phyloP scores from a whole-genome alignment of 2,329 filamentous ascomycete species.

The Hypoxylon sp. region DNA sequence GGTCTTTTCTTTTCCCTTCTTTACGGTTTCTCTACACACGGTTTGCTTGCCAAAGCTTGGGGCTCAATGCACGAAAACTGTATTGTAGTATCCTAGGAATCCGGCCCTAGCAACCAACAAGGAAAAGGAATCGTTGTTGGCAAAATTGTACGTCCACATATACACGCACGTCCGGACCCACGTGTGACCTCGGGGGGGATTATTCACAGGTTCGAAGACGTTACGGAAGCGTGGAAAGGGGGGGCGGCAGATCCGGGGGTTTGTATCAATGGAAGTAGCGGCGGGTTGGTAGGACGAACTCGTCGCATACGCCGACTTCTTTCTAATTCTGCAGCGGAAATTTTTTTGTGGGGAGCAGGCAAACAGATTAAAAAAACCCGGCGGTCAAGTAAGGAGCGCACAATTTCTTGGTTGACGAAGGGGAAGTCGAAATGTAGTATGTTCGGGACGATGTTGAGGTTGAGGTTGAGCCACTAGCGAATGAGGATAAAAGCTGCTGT shows the following conservation, averaged over 20 bases:
- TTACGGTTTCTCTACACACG: slow-evolving; percentile 30
- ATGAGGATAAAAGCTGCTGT: slow-evolving; percentile 27
- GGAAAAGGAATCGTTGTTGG: slow-evolving; percentile 44
- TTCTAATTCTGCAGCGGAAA: slow-evolving; percentile 36
- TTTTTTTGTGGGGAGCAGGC: slow-evolving; percentile 38
- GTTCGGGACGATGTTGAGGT: slow-evolving; percentile 34
- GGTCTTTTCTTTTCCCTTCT: slow-evolving; percentile 18
- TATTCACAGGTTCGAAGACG: slow-evolving; percentile 37
- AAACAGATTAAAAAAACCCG: slow-evolving; percentile 19
- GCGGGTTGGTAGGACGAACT: slow-evolving; percentile 36
- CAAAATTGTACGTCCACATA: slow-evolving; percentile 38
- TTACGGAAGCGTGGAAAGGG: slow-evolving; percentile 37
- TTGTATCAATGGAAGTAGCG: slow-evolving; percentile 36
- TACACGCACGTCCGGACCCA: slow-evolving; percentile 41
- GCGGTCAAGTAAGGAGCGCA: slow-evolving; percentile 37
- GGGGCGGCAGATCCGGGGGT: slow-evolving; percentile 39
- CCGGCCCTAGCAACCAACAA: slow-evolving; percentile 42
- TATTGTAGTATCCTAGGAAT: slow-evolving; percentile 35
- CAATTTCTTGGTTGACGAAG: slow-evolving; percentile 26
- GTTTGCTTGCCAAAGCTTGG: slow-evolving; percentile 29
- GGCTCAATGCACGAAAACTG: slow-evolving; percentile 39
- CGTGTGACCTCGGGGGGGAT: slow-evolving; percentile 38
- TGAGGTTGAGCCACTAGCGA: slow-evolving; percentile 40
- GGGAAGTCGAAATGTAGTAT: slow-evolving; percentile 24
- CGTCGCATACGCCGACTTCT: slow-evolving; percentile 41